These are phyloP conservation scores for Penicillium samsonianum DNA, from an alignment of 495 filamentous ascomycete genomes.

Conservation along the genomic window DNA sequence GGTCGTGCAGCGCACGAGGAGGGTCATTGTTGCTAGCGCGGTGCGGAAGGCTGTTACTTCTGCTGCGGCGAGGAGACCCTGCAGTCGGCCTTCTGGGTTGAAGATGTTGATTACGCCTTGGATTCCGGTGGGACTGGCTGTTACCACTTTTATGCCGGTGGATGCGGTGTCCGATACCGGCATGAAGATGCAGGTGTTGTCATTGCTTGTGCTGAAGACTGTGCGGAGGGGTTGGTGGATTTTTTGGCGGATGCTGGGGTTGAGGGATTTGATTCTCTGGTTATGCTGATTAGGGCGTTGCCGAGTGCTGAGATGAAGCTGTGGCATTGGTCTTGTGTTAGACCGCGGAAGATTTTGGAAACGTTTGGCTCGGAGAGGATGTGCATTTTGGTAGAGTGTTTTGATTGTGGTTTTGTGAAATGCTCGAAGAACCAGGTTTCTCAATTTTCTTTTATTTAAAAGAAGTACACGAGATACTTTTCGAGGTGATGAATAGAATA, in stretches of 20 bases:
- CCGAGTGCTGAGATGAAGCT: conserved; percentile 35
- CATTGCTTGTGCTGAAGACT: conserved; percentile 63
- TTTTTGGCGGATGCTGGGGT: conserved; percentile 23
- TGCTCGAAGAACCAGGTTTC: too few species aligned
- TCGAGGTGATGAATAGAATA: neutral
- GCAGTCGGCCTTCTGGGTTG: conserved; percentile 62
- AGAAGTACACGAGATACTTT: neutral
- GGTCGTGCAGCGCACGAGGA: conserved; percentile 59
- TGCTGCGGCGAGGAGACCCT: conserved; percentile 79
- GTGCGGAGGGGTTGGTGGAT: conserved; percentile 78
- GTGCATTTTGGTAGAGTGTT: conserved; percentile 35
- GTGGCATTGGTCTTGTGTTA: conserved; percentile 38
- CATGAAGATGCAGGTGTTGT: conserved; percentile 85
- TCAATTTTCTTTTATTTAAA: neutral
- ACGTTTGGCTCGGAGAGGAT: conserved; percentile 46
- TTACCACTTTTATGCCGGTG: conserved; percentile 66
- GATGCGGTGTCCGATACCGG: conserved; percentile 64
- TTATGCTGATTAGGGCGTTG: conserved; percentile 34
- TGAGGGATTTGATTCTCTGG: conserved; percentile 27
- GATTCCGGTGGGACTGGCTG: conserved; percentile 41
- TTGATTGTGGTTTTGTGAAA: neutral
- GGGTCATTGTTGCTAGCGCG: conserved; percentile 76
- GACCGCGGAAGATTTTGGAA: conserved; percentile 36
- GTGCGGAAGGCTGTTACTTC: conserved; percentile 93
- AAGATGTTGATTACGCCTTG: conserved; percentile 81